Base-by-base conservation (phyloP, 441 rosid genomes). In the Hura crepitans region DNA sequence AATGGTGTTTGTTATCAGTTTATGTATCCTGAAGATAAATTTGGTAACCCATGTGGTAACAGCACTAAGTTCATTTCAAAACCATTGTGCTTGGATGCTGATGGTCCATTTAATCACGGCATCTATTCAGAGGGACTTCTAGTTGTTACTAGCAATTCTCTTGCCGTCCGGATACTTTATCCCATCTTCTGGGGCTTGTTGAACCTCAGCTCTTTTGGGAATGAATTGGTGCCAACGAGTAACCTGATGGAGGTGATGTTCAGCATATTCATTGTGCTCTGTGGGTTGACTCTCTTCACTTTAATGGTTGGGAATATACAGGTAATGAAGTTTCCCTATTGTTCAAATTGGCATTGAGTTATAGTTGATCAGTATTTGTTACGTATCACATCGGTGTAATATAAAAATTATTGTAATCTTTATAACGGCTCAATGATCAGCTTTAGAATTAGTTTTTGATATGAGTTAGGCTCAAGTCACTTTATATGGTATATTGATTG, bases 151-250 rank as follows among this genome's bases (percentile, higher is more conserved):
- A 85, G 90, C 78, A 74, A 86, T 71, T 85, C 90, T 50, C 80
- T 84, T 8, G 85, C 91, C 0, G 85, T 81, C 42, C 86, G 79
- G 75, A 79, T 87, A 17, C 86, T 89, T 22, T 85, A 88, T 79
- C 97, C 92, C 69, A 85, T 91, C 18, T 89, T 83, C 74, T 91
- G 97, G 97, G 97, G 97, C 2, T 59, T 91, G 68, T 59, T 91
- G 81, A 87, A 78, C 73, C 85, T 85, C 84, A 89, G 96, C 70
- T 68, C 93, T 18, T 80, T 86, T 3, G 96, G 84, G 45, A 90
- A 86, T 27, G 88, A 79, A 63, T 92, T 90, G 31, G 80, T 57
- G 42, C 96, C 93, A 0, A 84, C 92, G 56, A 85, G 90, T 72
- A 72, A 84, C 72, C 77, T 75, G 81, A 61, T 88, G 14, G 89